Conservation (phyloP, 805 yeast species). For the Metahyphopichia silvanorum region DNA sequence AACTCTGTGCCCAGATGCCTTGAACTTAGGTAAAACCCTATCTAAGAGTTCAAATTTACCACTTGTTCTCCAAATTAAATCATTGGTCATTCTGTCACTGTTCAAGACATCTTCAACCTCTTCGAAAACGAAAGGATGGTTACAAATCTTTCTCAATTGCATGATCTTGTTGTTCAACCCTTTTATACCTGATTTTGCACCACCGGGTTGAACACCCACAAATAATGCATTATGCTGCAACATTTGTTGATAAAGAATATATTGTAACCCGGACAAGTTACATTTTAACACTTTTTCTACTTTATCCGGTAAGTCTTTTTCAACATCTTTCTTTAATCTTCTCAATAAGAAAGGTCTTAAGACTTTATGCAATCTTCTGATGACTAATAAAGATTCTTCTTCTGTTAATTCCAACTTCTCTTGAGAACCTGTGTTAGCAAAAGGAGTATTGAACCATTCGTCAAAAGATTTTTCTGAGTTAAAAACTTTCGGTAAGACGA, state of each 20-base stretch:
- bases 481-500: conserved; percentile 79
- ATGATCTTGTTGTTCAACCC: conserved; percentile 79
- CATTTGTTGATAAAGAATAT: conserved; percentile 72
- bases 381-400: conserved; percentile 80
- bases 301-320: conserved; percentile 80
- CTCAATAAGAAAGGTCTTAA: conserved; percentile 80
- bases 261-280: conserved; percentile 70
- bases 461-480: conserved; percentile 83
- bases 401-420: conserved; percentile 78
- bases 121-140: conserved; percentile 85
- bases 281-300: conserved; percentile 81
- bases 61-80: conserved; percentile 68
- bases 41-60: conserved; percentile 82
- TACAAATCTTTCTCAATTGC: conserved; percentile 83
- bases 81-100: conserved; percentile 59
- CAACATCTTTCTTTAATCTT: conserved; percentile 84
- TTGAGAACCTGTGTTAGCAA: conserved; percentile 80
- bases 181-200: conserved; percentile 63
- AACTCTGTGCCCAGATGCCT: conserved; percentile 72
- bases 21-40: conserved; percentile 70
- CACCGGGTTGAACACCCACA: conserved; percentile 59
- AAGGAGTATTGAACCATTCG: conserved; percentile 89
- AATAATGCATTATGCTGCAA: conserved; percentile 67
- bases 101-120: conserved; percentile 73
- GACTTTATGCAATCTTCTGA: conserved; percentile 82